Percentiles rank a stretch among this genome's conserved stretches.
Conservation (phyloP, 257 asterid genomes). For the Scutellaria minor region DNA sequence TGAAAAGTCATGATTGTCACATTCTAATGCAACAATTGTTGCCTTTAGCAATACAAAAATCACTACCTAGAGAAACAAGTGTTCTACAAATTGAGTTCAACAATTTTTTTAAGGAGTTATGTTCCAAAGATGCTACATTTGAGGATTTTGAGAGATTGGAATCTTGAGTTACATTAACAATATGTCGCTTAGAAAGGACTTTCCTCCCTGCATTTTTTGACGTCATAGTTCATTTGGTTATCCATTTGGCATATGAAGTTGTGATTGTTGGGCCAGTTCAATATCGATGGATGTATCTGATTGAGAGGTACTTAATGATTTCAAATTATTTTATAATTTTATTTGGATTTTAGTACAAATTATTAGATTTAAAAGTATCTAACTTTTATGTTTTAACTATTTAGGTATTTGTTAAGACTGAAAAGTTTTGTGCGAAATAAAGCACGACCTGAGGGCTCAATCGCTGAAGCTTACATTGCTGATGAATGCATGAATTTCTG, state of each 20-base stretch:
- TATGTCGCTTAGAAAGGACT: background rate
- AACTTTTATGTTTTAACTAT: background rate
- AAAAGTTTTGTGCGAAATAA: no score
- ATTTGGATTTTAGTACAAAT: background rate
- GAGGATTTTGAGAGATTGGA: background rate
- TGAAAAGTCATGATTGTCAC: no score
- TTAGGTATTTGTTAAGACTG: no score
- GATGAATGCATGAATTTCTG: no score
- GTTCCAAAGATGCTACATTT: no score
- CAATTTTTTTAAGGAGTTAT: no score
- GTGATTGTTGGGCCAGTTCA: background rate
- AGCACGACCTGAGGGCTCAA: no score
- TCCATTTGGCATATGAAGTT: background rate
- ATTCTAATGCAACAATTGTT: no score
- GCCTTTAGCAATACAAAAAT: no score
- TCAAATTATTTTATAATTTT: background rate
- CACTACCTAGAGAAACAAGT: no score
- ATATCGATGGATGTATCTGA: background rate
- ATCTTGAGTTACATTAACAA: background rate
- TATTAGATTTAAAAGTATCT: background rate
- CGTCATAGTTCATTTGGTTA: background rate
- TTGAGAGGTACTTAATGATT: background rate
- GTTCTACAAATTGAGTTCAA: no score
- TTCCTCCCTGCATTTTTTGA: background rate
- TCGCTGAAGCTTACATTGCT: no score